These are phyloP conservation scores for Ophiostoma ips DNA, from an alignment of 2,329 filamentous ascomycete genomes.

Conservation along the genomic window DNA sequence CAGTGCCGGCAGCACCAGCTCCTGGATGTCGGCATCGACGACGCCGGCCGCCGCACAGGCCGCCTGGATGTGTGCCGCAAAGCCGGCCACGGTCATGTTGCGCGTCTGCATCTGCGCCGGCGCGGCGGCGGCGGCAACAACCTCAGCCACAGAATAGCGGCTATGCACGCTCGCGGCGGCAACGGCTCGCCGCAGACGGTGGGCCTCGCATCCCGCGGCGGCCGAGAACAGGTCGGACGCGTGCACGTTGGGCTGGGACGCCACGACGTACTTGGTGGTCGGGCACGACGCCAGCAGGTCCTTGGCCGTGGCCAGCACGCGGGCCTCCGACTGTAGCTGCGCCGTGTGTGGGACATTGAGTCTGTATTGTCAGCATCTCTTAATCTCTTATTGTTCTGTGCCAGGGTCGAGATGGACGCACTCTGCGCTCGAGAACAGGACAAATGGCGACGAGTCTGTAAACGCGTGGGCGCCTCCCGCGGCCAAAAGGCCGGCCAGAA, in stretches of 20 bases:
- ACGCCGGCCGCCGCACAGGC: slow-evolving; percentile 30
- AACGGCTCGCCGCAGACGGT: slow-evolving; percentile 34
- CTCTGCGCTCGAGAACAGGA: slow-evolving; percentile 74
- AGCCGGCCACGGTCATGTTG: slow-evolving; percentile 25
- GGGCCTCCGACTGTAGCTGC: slow-evolving; percentile 36
- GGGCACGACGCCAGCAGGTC: slow-evolving; percentile 52
- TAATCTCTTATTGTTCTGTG: too few relatives aligned
- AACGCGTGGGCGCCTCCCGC: slow-evolving; percentile 56
- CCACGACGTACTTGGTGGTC: slow-evolving; percentile 61
- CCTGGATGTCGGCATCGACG: slow-evolving; percentile 24
- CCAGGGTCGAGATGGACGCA: slow-evolving; percentile 35
- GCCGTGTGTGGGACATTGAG: slow-evolving; percentile 21
- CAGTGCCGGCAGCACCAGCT: slow-evolving; percentile 28
- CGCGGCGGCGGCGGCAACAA: slow-evolving; percentile 22
- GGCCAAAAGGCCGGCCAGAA: slow-evolving; percentile 36
- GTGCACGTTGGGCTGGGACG: slow-evolving; percentile 63
- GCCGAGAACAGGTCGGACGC: slow-evolving; percentile 49
- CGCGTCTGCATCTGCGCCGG: slow-evolving; percentile 18
- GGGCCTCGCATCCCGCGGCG: slow-evolving; percentile 34
- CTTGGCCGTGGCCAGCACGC: slow-evolving; percentile 29
- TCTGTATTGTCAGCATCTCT: slow-evolving; percentile 17
- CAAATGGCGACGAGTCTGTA: slow-evolving; percentile 75
- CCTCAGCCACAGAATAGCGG: slow-evolving; percentile 40
- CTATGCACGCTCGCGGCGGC: slow-evolving; percentile 22
- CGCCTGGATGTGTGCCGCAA: slow-evolving; percentile 31